Base-by-base conservation (phyloP, 1,284 basidiomycete species). In the Gomphus sp. region DNA sequence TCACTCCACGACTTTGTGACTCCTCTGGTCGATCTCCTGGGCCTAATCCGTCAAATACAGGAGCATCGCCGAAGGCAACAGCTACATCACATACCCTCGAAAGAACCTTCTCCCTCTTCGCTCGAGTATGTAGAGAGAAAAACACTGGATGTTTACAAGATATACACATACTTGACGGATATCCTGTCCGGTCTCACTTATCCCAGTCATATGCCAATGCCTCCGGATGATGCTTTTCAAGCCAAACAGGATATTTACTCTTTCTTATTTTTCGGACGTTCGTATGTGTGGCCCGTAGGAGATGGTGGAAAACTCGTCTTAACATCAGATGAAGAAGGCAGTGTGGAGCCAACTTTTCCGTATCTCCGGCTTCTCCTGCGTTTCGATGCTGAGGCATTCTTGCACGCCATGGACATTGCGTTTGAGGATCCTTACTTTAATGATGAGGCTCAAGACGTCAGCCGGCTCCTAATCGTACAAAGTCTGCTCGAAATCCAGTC, bases 391-490 rank as follows among this genome's bases (percentile, higher is more conserved):
- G 97, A 99, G 71, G 91, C 94, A 0, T 90, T 98, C 69, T 81
- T 99, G 11, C 93, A 99, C 68, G 86, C 90, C 0, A 77, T 99
- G 63, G 97, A 99, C 70, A 83, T 95, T 56, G 94, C 92, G 0
- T 96, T 98, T 64, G 97, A 99, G 71, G 93, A 98, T 66, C 73
- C 87, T 1, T 96, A 90, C 71, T 80, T 98, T 25, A 94, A 95
- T 67, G 90, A 92, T 58, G 80, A 87, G 53, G 74, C 80, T 0
- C 76, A 78, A 54, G 74, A 74, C 28, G 79, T 88, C 58, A 91
- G 80, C 64, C 87, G 97, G 39, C 86, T 95, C 59, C 79, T 87
- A 54, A 87, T 98, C 60, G 76, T 97, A 65, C 89, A 91, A 64
- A 86, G 93, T 52, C 76, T 99, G 53, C 77, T 96, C 58, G 93